phyloP scores from a whole-genome alignment of 495 filamentous ascomycete genomes.

The Thozetella sp. region DNA sequence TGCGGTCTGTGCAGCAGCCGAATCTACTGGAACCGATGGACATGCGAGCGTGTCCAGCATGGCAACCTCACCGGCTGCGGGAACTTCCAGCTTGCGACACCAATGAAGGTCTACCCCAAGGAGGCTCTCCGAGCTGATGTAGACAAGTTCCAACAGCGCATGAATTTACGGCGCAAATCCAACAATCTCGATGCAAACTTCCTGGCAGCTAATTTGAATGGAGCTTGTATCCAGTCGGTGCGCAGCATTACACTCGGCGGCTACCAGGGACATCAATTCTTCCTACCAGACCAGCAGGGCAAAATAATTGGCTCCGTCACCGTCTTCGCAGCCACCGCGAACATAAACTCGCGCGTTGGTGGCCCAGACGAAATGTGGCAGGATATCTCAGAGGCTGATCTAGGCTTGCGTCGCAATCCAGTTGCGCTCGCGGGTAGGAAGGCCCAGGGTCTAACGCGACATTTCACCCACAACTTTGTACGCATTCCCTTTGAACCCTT shows the following conservation, averaged over 20 bases:
- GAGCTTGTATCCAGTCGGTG: constrained; percentile 1
- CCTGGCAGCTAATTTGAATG: constrained; percentile 5
- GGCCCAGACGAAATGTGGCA: constrained; percentile 69
- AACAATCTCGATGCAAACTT: not conserved
- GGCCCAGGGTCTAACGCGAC: constrained; percentile 56
- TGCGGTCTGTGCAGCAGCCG: constrained; percentile 69
- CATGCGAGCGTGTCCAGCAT: constrained; percentile 46
- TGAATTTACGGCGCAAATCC: not conserved
- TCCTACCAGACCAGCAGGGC: constrained; percentile 24
- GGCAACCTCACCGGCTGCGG: constrained; percentile 36
- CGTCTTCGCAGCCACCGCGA: constrained; percentile 58
- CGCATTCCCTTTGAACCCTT: constrained; percentile 20
- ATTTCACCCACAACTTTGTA: constrained; percentile 77
- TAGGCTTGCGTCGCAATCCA: constrained; percentile 61
- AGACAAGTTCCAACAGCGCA: not conserved
- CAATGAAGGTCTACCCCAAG: constrained; percentile 36
- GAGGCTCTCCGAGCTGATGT: constrained; percentile 11
- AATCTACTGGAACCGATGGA: constrained; percentile 64
- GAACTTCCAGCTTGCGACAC: constrained; percentile 33
- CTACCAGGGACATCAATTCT: constrained; percentile 29
- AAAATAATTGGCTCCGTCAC: constrained; percentile 57
- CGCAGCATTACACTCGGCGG: constrained; percentile 15
- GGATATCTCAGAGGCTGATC: constrained; percentile 57
- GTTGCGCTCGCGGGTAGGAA: constrained; percentile 30
- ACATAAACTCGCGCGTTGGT: constrained; percentile 44